phyloP scores from a whole-genome alignment of 352 stramenopile species.

The Globisporangium emineosum region DNA sequence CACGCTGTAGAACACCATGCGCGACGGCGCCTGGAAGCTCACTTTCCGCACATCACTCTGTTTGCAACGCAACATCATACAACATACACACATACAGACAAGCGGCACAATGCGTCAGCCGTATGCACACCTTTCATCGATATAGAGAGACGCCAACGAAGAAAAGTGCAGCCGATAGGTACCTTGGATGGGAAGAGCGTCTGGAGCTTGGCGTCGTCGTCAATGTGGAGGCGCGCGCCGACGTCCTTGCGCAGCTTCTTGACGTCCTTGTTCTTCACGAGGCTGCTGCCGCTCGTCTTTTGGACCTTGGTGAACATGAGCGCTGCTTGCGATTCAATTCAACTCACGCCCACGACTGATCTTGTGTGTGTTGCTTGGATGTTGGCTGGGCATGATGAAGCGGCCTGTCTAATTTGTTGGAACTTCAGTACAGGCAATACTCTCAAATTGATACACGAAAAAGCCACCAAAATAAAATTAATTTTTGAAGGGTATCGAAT shows the following conservation, averaged over 20 bases:
- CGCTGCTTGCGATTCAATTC: background rate
- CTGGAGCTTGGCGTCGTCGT: constrained; percentile 39
- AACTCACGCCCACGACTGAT: background rate
- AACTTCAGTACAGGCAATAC: too few relatives aligned
- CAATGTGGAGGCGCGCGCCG: constrained; percentile 28
- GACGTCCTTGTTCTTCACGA: constrained; percentile 84
- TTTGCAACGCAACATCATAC: background rate
- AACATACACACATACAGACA: background rate
- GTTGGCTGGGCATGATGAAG: background rate
- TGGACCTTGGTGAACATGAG: constrained; percentile 78
- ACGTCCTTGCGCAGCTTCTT: constrained; percentile 83
- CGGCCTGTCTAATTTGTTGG: too few relatives aligned
- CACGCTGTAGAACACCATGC: constrained; percentile 63
- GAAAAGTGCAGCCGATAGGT: background rate
- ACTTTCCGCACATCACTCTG: constrained; percentile 62
- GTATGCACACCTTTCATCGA: too few relatives aligned
- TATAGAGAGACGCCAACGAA: background rate
- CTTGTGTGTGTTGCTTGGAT: background rate
- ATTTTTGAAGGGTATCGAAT: too few relatives aligned
- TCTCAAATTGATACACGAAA: too few relatives aligned
- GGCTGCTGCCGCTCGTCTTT: constrained; percentile 73
- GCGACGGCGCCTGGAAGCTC: constrained; percentile 72
- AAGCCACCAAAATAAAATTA: too few relatives aligned
- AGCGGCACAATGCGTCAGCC: background rate
- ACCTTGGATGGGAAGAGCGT: constrained; percentile 49